A percentile compares a stretch with the other conserved stretches of the same genome.
phyloP scores from a whole-genome alignment of 2,329 filamentous ascomycete genomes.

The Apiospora koreana region DNA sequence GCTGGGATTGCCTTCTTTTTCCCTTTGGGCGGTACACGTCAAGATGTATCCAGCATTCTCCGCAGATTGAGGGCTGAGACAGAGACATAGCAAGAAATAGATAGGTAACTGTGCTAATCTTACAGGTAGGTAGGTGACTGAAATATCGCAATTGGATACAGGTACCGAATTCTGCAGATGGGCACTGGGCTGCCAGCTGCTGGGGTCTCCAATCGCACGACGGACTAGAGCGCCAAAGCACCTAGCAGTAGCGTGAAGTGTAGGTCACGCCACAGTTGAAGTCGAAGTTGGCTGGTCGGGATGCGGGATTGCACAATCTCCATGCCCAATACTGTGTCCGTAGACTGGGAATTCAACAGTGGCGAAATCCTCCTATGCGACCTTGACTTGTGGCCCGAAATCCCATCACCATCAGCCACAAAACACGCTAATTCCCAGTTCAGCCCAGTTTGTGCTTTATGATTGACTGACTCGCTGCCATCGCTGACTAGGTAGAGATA shows the following conservation, averaged over 20 bases:
- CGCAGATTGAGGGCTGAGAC: background rate
- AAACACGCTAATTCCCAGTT: background rate
- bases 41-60: background rate
- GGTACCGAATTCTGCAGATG: background rate
- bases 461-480: background rate
- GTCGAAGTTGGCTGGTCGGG: background rate
- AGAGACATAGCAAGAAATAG: background rate
- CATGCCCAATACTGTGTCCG: background rate
- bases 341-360: background rate
- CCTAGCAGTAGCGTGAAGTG: background rate
- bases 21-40: background rate
- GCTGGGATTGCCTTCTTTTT: too few relatives aligned
- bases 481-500: background rate
- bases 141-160: background rate
- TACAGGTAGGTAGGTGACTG: background rate
- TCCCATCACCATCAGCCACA: slow-evolving; percentile 5
- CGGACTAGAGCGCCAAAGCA: background rate
- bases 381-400: background rate
- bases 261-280: background rate
- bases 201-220: too few relatives aligned
- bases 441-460: background rate
- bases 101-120: too few relatives aligned
- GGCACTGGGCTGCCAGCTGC: background rate
- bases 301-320: background rate
- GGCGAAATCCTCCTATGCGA: background rate